phyloP scores from a whole-genome alignment of 2,329 filamentous ascomycete species.

The Aspergillus chevalieri region DNA sequence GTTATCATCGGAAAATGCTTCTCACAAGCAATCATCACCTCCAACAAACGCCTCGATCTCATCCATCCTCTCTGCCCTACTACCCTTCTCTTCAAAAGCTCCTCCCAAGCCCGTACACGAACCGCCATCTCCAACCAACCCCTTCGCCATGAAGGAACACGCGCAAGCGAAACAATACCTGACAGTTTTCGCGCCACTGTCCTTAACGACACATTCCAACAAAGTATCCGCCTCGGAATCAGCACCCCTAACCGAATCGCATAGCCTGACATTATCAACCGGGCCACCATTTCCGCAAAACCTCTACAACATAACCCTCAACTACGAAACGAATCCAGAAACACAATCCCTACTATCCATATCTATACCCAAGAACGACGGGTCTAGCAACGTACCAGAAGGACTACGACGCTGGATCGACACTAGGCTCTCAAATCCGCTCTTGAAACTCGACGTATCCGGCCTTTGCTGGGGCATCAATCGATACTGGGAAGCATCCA shows the following conservation, averaged over 20 bases:
- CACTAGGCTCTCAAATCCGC: conserved; percentile 26
- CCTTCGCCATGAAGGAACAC: conserved; percentile 50
- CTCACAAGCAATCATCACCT: conserved; percentile 14
- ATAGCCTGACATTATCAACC: conserved; percentile 30
- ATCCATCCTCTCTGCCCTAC: conserved; percentile 33
- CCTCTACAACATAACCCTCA: conserved; percentile 28
- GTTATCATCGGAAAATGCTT: conserved; percentile 24
- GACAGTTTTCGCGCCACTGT: conserved; percentile 63
- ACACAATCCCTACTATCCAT: conserved; percentile 29
- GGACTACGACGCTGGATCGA: conserved; percentile 30
- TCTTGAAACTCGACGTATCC: conserved; percentile 33
- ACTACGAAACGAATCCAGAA: conserved; percentile 31
- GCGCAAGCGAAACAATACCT: conserved; percentile 62
- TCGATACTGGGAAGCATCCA: conserved; percentile 36
- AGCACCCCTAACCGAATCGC: conserved; percentile 23
- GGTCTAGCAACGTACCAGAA: conserved; percentile 20
- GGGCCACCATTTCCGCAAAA: conserved; percentile 30
- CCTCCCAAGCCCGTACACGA: conserved; percentile 14
- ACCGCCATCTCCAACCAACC: conserved; percentile 55
- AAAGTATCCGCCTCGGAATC: conserved; percentile 15
- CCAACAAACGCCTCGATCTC: conserved; percentile 24
- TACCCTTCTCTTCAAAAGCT: conserved; percentile 33
- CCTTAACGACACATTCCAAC: conserved; percentile 39
- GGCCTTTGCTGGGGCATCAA: conserved; percentile 39
- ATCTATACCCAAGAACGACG: conserved; percentile 16